These are phyloP conservation scores for Chaetomiaceae sp. DNA, from an alignment of 2,329 filamentous ascomycete genomes.

Conservation along the genomic window DNA sequence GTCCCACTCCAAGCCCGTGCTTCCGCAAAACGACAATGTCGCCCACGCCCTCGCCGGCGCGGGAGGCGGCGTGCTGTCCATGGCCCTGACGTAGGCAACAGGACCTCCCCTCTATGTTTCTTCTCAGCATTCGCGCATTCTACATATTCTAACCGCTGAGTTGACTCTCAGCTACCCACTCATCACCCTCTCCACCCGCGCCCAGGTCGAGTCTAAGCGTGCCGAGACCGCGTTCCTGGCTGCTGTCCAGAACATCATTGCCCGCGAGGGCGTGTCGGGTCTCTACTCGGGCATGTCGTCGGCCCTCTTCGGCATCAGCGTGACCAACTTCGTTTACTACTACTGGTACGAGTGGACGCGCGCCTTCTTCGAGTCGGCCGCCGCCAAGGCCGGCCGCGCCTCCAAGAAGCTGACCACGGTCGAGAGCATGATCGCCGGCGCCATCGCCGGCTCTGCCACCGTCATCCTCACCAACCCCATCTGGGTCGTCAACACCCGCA, in stretches of 20 bases:
- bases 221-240: conserved; percentile 79
- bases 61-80: conserved; percentile 89
- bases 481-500: conserved; percentile 97
- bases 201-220: conserved; percentile 94
- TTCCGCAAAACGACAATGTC: conserved; percentile 92
- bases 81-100: conserved; percentile 80
- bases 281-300: conserved; percentile 92
- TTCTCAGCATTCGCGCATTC: no score
- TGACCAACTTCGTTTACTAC: conserved; percentile 99
- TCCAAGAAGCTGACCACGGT: conserved; percentile 81
- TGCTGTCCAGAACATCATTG: conserved; percentile 79
- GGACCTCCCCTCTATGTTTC: conserved; percentile 1
- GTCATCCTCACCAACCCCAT: conserved; percentile 97
- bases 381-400: conserved; percentile 64
- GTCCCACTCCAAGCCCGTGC: conserved; percentile 51
- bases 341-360: conserved; percentile 99
- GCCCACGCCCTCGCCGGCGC: conserved; percentile 90
- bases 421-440: conserved; percentile 93
- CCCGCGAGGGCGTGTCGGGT: conserved; percentile 82
- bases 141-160: no score
- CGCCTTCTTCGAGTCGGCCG: conserved; percentile 76
- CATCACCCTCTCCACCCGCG: conserved; percentile 94
- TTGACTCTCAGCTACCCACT: conserved; percentile 71
- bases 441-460: conserved; percentile 87
- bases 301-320: conserved; percentile 92